Evolutionary conservation across 192 early-diverging fungal species (phyloP).

Genomic region (Phycomyces nitens): DNA sequence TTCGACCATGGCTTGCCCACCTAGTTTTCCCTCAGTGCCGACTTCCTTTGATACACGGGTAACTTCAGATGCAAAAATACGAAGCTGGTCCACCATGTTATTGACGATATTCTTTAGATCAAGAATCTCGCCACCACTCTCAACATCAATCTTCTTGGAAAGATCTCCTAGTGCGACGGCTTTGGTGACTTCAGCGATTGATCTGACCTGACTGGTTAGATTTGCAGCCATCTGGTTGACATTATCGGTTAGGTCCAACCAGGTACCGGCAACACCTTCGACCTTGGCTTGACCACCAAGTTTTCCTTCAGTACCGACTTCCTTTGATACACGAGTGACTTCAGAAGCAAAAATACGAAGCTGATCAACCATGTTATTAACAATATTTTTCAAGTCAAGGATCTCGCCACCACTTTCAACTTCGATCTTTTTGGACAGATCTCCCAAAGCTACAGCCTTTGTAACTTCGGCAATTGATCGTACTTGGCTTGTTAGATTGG

Average conservation of each 20-base stretch:
- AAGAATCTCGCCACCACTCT: slow-evolving; percentile 10
- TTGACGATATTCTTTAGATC: slow-evolving; percentile 40
- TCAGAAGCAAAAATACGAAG: slow-evolving; percentile 47
- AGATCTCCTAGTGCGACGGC: slow-evolving; percentile 62
- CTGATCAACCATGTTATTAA: slow-evolving; percentile 60
- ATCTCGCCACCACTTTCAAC: slow-evolving; percentile 14
- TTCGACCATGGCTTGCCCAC: slow-evolving; percentile 44
- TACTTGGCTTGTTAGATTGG: slow-evolving; percentile 47
- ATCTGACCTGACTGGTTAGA: slow-evolving; percentile 56
- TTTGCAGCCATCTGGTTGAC: slow-evolving; percentile 50
- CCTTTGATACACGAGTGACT: slow-evolving; percentile 61
- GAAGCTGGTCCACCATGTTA: slow-evolving; percentile 10
- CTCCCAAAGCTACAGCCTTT: slow-evolving; percentile 60
- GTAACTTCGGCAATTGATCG: slow-evolving; percentile 61
- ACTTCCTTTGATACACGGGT: slow-evolving; percentile 64
- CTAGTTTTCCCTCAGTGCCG: slow-evolving; percentile 64
- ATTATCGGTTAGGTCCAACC: slow-evolving; percentile 11
- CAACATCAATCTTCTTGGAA: slow-evolving; percentile 43
- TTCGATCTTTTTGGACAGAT: slow-evolving; percentile 59
- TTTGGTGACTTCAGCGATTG: slow-evolving; percentile 60
- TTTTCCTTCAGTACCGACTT: slow-evolving; percentile 60
- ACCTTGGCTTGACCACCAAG: slow-evolving; percentile 58
- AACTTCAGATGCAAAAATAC: slow-evolving; percentile 8
- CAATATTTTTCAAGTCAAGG: slow-evolving; percentile 43
- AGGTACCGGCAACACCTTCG: slow-evolving; percentile 48